Percentiles rank a stretch among this genome's conserved stretches.
Evolutionary conservation across 371 early-diverging fungal species (phyloP).

Genomic region (Syncephalastrum sp.): DNA sequence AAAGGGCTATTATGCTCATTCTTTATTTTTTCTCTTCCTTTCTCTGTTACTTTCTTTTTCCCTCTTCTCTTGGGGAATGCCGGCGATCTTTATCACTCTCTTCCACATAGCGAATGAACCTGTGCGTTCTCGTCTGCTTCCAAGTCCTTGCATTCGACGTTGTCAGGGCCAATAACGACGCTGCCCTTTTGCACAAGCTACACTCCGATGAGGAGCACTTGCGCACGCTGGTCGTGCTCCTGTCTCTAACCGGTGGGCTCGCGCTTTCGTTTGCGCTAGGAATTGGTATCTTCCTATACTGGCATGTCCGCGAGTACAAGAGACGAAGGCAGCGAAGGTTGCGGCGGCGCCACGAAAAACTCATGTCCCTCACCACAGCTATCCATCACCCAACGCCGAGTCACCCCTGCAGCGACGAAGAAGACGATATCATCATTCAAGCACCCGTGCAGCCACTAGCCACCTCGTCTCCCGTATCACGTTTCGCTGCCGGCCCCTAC

Average conservation of each 20-base stretch:
- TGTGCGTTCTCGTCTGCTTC: too few relatives aligned
- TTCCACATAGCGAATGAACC: too few relatives aligned
- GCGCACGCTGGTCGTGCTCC: constrained; percentile 18
- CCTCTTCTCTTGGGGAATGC: too few relatives aligned
- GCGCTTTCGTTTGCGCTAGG: constrained; percentile 21
- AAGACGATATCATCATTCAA: neutral
- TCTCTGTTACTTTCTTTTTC: too few relatives aligned
- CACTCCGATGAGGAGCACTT: constrained; percentile 19
- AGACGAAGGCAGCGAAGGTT: constrained; percentile 4
- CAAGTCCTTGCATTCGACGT: too few relatives aligned
- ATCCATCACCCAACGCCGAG: neutral
- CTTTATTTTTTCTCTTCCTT: too few relatives aligned
- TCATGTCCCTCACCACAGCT: too few relatives aligned
- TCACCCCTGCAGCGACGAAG: neutral
- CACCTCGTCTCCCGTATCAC: too few relatives aligned
- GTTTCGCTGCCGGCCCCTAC: neutral
- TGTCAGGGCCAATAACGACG: constrained; percentile 1
- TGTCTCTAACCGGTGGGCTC: constrained; percentile 24
- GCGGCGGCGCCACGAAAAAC: neutral
- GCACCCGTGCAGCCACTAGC: neutral
- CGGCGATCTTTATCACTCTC: too few relatives aligned
- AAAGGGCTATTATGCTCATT: too few relatives aligned
- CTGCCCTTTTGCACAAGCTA: constrained; percentile 10
- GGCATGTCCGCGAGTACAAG: constrained; percentile 13
- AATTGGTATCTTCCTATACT: constrained; percentile 23